Evolutionary conservation across 805 yeast genomes (phyloP).

Genomic region (Candida koratica): DNA sequence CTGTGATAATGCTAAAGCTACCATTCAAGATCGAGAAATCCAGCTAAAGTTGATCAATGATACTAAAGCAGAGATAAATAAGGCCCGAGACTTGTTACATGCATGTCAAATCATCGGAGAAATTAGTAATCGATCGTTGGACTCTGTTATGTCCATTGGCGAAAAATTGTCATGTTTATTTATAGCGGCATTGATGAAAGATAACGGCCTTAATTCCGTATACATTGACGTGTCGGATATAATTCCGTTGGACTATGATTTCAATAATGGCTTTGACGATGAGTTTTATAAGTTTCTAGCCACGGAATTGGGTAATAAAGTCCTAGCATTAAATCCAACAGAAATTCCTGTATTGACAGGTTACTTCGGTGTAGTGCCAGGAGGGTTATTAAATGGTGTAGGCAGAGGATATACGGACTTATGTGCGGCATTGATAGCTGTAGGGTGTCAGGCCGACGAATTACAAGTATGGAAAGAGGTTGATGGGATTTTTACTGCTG

Average conservation of each 20-base stretch:
- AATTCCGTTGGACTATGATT: slow-evolving; percentile 59
- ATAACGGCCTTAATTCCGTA: slow-evolving; percentile 70
- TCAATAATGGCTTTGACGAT: slow-evolving; percentile 61
- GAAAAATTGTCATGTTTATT: slow-evolving; percentile 88
- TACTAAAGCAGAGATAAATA: slow-evolving; percentile 61
- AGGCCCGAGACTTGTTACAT: slow-evolving; percentile 64
- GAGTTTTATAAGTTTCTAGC: slow-evolving; percentile 57
- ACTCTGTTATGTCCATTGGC: slow-evolving; percentile 87
- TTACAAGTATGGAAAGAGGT: slow-evolving; percentile 98
- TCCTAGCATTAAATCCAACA: slow-evolving; percentile 37
- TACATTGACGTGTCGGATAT: slow-evolving; percentile 77
- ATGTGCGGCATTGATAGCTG: slow-evolving; percentile 96
- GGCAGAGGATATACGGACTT: slow-evolving; percentile 98
- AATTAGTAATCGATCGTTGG: slow-evolving; percentile 81
- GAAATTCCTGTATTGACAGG: slow-evolving; percentile 91
- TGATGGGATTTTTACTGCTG: slow-evolving; percentile 98
- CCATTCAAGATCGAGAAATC: slow-evolving; percentile 45
- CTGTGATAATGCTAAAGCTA: slow-evolving; percentile 59
- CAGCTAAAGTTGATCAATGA: slow-evolving; percentile 52
- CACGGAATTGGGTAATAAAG: slow-evolving; percentile 46
- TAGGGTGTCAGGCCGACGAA: slow-evolving; percentile 88
- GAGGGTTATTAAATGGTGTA: slow-evolving; percentile 86
- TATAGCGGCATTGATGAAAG: slow-evolving; percentile 81
- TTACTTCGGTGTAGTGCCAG: slow-evolving; percentile 93
- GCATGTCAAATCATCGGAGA: slow-evolving; percentile 94